phyloP scores from a whole-genome alignment of 2,329 filamentous ascomycete genomes.

The Didymella segeticola region DNA sequence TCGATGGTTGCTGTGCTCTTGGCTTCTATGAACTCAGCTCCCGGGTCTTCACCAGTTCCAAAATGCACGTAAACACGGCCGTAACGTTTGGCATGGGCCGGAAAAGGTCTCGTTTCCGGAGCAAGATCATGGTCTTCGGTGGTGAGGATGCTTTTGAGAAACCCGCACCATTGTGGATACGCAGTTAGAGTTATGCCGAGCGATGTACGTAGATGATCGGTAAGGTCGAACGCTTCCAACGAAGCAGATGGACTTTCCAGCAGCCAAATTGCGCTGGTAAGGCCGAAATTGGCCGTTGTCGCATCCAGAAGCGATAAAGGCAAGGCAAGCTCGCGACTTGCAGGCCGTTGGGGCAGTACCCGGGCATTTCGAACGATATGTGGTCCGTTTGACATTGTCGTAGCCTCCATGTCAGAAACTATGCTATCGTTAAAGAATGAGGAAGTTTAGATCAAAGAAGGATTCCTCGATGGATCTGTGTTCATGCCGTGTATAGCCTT shows the following conservation, averaged over 20 bases:
- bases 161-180: constrained; percentile 15
- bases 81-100: constrained; percentile 10
- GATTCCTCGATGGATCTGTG: no score
- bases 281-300: constrained; percentile 13
- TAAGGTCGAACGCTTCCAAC: neutral
- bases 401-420: no score
- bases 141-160: constrained; percentile 2
- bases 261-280: constrained; percentile 17
- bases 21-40: constrained; percentile 7
- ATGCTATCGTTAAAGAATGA: no score
- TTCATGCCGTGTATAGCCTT: neutral
- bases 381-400: neutral
- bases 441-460: no score
- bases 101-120: constrained; percentile 3
- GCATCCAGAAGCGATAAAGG: constrained; percentile 18
- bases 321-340: neutral
- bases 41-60: constrained; percentile 2
- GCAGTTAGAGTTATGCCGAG: constrained; percentile 3
- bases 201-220: constrained; percentile 7
- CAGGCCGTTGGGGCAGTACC: neutral
- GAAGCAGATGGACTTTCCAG: neutral
- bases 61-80: constrained; percentile 15
- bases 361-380: no score
- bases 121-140: neutral
- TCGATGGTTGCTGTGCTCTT: neutral